Conservation (phyloP, 805 yeast species). For the Cyberlindnera lachancei region DNA sequence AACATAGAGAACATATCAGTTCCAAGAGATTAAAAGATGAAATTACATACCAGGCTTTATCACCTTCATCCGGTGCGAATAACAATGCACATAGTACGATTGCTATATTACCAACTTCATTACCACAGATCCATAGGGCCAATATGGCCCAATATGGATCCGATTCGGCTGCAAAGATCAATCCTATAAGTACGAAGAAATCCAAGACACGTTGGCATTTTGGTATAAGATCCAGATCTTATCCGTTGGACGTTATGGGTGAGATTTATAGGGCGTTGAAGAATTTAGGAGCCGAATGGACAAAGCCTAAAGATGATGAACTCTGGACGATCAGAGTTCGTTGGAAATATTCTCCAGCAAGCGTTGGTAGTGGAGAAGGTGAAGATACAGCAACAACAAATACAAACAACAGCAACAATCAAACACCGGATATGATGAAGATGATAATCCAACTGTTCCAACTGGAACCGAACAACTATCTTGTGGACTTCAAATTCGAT, state of each 20-base stretch:
- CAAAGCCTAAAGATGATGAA: slow-evolving; percentile 89
- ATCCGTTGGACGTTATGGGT: slow-evolving; percentile 97
- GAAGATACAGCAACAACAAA: background rate
- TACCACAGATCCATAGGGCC: slow-evolving; percentile 92
- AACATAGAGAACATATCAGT: slow-evolving; percentile 11
- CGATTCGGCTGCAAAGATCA: slow-evolving; percentile 37
- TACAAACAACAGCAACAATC: slow-evolving; percentile 8
- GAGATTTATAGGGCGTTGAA: slow-evolving; percentile 92
- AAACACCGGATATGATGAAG: slow-evolving; percentile 75
- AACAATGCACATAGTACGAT: slow-evolving; percentile 57
- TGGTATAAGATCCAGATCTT: slow-evolving; percentile 92
- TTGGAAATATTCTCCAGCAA: slow-evolving; percentile 66
- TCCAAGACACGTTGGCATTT: slow-evolving; percentile 98
- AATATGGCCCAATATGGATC: slow-evolving; percentile 66
- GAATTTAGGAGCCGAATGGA: slow-evolving; percentile 96
- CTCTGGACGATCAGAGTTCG: slow-evolving; percentile 93
- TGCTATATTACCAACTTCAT: slow-evolving; percentile 86
- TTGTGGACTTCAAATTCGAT: slow-evolving; percentile 95
- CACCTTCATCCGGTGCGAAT: slow-evolving; percentile 20
- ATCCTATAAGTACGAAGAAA: slow-evolving; percentile 65
- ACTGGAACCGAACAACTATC: slow-evolving; percentile 88
- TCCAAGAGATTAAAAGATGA: slow-evolving; percentile 24
- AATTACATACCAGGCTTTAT: slow-evolving; percentile 25
- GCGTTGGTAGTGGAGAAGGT: slow-evolving; percentile 4
- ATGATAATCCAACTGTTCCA: slow-evolving; percentile 97